Conservation (phyloP, 805 yeast genomes). For the Naumovozyma baii region DNA sequence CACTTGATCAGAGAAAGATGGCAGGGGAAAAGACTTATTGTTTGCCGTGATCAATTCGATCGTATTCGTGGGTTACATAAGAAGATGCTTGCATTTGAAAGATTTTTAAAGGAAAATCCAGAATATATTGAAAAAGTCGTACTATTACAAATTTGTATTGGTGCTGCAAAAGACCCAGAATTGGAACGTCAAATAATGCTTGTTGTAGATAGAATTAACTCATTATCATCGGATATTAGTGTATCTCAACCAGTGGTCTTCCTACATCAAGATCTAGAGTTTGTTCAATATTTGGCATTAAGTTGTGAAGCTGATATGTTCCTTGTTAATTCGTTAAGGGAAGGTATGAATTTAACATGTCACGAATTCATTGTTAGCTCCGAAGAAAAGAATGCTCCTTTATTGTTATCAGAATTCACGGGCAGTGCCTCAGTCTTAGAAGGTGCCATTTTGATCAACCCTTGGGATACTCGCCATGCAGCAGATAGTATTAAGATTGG, state of each 20-base stretch:
- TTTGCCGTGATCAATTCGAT: slow-evolving; percentile 84
- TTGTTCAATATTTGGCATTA: slow-evolving; percentile 81
- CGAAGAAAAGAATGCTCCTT: slow-evolving; percentile 60
- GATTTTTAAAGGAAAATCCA: slow-evolving; percentile 64
- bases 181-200: slow-evolving; percentile 65
- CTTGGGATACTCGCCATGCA: slow-evolving; percentile 73
- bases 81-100: slow-evolving; percentile 78
- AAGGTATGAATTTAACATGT: slow-evolving; percentile 93
- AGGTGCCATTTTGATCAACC: slow-evolving; percentile 75
- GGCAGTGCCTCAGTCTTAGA: slow-evolving; percentile 80
- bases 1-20: slow-evolving; percentile 67
- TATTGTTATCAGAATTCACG: slow-evolving; percentile 83
- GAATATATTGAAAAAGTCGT: slow-evolving; percentile 58
- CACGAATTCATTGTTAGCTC: slow-evolving; percentile 86
- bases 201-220: slow-evolving; percentile 78
- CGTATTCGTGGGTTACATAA: slow-evolving; percentile 80
- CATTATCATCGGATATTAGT: slow-evolving; percentile 63
- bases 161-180: slow-evolving; percentile 47
- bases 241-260: slow-evolving; percentile 75
- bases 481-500: slow-evolving; percentile 54
- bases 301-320: slow-evolving; percentile 79
- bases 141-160: slow-evolving; percentile 71
- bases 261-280: slow-evolving; percentile 79
- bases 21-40: slow-evolving; percentile 58
- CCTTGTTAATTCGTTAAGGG: slow-evolving; percentile 84